Conservation (phyloP, 768 basidiomycete species). For the Dendrothele bispora region DNA sequence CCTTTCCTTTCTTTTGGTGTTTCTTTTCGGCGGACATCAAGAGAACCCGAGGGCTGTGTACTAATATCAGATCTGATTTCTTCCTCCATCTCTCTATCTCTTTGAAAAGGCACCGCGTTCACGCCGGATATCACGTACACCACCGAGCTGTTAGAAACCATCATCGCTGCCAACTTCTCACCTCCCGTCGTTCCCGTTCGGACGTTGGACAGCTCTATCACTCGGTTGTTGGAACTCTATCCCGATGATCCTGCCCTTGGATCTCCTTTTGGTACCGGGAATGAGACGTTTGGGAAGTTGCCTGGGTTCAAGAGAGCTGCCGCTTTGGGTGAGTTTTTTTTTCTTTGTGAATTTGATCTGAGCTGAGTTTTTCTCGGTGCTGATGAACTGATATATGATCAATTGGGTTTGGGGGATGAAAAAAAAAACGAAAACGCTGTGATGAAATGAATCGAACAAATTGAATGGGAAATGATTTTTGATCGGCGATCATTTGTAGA, state of each 20-base stretch:
- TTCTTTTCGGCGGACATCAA: no score
- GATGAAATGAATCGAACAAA: no score
- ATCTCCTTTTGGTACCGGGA: conserved; percentile 4
- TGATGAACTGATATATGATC: no score
- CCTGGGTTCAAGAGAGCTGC: conserved; percentile 25
- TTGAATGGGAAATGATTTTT: not conserved
- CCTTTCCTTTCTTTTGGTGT: not conserved
- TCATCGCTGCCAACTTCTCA: conserved; percentile 22
- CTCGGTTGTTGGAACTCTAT: conserved; percentile 13
- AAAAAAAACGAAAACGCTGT: no score
- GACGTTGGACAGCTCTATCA: conserved; percentile 15
- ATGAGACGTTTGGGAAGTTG: conserved; percentile 16
- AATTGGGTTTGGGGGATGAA: no score
- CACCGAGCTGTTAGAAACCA: conserved; percentile 16
- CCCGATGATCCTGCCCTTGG: conserved; percentile 2
- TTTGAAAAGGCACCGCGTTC: conserved; percentile 37
- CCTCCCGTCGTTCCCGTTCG: conserved; percentile 23
- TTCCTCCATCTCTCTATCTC: no score
- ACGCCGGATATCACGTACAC: conserved; percentile 21
- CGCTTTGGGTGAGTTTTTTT: conserved; percentile 10
- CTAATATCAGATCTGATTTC: not conserved
- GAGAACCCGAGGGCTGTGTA: no score
- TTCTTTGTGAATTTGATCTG: no score
- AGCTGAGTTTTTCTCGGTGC: no score
- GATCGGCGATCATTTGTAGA: no score